Evolutionary conservation across 1,284 basidiomycete species (phyloP), one percentile per base, ranked within the genome.

Genomic region (Leucoagaricus sp.): DNA sequence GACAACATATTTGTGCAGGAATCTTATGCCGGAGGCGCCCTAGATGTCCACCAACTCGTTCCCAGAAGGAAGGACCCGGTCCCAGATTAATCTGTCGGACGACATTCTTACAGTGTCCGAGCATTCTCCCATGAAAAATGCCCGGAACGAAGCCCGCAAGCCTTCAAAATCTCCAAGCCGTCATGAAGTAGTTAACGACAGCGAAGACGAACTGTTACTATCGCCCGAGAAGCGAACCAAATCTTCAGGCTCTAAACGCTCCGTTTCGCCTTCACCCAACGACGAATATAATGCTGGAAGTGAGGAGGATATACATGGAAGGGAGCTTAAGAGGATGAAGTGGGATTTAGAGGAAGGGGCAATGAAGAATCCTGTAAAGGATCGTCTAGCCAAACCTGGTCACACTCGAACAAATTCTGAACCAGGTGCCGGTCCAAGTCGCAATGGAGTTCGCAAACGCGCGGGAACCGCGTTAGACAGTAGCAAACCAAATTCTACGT

Each of bases 61-160:
- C 40, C 48, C 63, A 36, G 69, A 72, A 57, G 77, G 71, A 67
- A 75, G 79, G 60, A 83, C 80, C 15, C 73, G 82, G 61, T 84
- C 82, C 34, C 80, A 81, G 62, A 66, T 78, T 56, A 69, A 72
- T 17, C 67, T 81, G 21, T 72, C 78, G 26, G 75, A 82, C 64
- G 64, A 72, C 15, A 66, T 78, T 19, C 66, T 81, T 31, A 72
- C 71, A 45, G 63, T 81, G 44, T 68, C 77, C 33, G 71, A 75
- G 38, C 69, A 71, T 38, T 83, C 81, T 29, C 81, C 82, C 2
- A 69, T 84, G 67, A 83, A 83, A 65, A 70, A 74, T 61, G 82
- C 82, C 45, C 74, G 76, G 48, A 75, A 60, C 41, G 72, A 73
- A 15, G 61, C 67, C 15, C 60, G 56, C 49, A 63, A 60, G 42